These are phyloP conservation scores for Claviceps sp. DNA, from an alignment of 2,329 filamentous ascomycete species.

Conservation along the genomic window DNA sequence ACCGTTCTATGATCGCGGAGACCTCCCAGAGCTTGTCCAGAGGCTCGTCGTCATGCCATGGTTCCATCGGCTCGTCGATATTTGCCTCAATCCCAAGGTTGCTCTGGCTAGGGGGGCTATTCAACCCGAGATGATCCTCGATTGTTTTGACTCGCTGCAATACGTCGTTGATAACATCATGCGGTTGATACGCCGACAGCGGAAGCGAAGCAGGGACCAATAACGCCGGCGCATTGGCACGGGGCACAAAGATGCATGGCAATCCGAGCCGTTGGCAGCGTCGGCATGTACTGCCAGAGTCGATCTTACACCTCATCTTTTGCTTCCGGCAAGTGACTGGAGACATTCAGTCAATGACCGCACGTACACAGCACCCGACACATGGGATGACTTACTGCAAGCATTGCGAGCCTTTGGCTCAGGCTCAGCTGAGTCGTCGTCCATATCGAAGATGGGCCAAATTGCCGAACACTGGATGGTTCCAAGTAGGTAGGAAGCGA, in stretches of 20 bases:
- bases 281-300: slow-evolving; percentile 19
- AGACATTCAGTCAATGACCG: background rate
- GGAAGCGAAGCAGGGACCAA: slow-evolving; percentile 8
- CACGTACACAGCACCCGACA: background rate
- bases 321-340: slow-evolving; percentile 16
- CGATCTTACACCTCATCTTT: slow-evolving; percentile 26
- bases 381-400: background rate
- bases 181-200: background rate
- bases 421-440: slow-evolving; percentile 2
- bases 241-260: slow-evolving; percentile 26
- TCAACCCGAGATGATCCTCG: slow-evolving; percentile 2
- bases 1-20: slow-evolving; percentile 1
- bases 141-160: slow-evolving; percentile 2
- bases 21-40: slow-evolving; percentile 3
- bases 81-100: background rate
- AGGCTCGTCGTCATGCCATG: slow-evolving; percentile 2
- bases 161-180: slow-evolving; percentile 1
- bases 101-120: background rate
- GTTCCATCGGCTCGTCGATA: background rate
- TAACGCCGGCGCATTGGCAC: slow-evolving; percentile 19
- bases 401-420: slow-evolving; percentile 3
- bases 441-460: background rate
- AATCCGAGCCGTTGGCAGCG: slow-evolving; percentile 21
- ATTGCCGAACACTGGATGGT: no score
- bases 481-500: background rate